A percentile compares a stretch with the other conserved stretches of the same genome.
phyloP scores from a whole-genome alignment of 805 yeast genomes.

The Wickerhamiella alocasiicola region DNA sequence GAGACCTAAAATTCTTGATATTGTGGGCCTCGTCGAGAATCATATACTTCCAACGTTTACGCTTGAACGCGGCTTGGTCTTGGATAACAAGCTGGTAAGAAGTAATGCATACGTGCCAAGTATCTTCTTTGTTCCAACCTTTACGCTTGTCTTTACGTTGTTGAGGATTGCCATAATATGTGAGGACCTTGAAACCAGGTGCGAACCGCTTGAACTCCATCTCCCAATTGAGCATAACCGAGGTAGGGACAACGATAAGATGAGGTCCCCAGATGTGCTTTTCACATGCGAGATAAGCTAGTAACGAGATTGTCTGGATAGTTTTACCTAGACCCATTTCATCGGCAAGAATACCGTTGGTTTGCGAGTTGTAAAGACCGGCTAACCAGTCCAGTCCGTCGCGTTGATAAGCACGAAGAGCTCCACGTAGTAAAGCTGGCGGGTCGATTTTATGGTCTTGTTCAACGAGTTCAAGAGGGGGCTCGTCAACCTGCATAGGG shows the following conservation, averaged over 20 bases:
- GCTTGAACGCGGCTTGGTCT: constrained; percentile 84
- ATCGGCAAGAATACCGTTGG: constrained; percentile 95
- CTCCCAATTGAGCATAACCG: constrained; percentile 97
- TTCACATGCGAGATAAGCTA: constrained; percentile 83
- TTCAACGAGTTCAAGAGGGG: background rate
- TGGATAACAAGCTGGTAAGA: constrained; percentile 96
- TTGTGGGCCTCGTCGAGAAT: constrained; percentile 97
- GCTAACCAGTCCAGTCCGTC: constrained; percentile 97
- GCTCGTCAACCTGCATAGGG: constrained; percentile 2
- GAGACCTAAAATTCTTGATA: constrained; percentile 89
- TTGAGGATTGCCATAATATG: constrained; percentile 94
- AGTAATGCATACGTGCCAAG: constrained; percentile 94
- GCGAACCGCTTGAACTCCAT: constrained; percentile 98
- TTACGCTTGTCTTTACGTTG: constrained; percentile 90
- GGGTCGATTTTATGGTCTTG: constrained; percentile 35
- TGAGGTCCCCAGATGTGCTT: constrained; percentile 98
- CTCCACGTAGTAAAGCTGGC: constrained; percentile 66
- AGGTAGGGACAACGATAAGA: constrained; percentile 90
- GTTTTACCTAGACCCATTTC: constrained; percentile 98
- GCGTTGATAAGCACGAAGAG: constrained; percentile 79
- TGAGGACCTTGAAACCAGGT: constrained; percentile 90
- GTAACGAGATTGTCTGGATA: constrained; percentile 81
- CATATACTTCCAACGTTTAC: constrained; percentile 94
- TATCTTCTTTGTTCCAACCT: constrained; percentile 95
- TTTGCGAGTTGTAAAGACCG: constrained; percentile 76